Percentiles rank a stretch among this genome's conserved stretches.
phyloP scores from a whole-genome alignment of 2,329 filamentous ascomycete species.

The Colletotrichum nymphaeae region DNA sequence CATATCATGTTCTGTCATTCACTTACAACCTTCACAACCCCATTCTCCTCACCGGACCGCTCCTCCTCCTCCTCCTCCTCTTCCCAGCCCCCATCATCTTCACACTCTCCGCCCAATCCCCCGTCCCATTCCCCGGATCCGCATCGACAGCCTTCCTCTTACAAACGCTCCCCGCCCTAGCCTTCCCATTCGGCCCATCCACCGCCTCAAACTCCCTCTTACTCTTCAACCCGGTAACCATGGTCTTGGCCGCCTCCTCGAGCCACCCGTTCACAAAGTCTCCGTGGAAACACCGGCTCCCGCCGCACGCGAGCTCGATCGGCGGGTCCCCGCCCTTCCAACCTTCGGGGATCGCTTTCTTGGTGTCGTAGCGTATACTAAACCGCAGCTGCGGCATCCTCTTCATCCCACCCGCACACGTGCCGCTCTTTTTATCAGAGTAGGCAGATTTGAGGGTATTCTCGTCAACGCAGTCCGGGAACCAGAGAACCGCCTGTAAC shows the following conservation, averaged over 20 bases:
- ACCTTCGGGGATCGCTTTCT: conserved; percentile 52
- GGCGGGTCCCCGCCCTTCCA: conserved; percentile 57
- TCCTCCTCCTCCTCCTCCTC: background rate
- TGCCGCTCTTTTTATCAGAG: conserved; percentile 36
- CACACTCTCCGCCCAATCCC: background rate
- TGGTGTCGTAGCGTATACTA: conserved; percentile 56
- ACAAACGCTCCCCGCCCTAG: conserved; percentile 38
- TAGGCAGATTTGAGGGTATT: conserved; percentile 36
- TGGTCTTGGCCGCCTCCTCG: conserved; percentile 49
- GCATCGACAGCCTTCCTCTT: conserved; percentile 41
- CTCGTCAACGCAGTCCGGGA: conserved; percentile 40
- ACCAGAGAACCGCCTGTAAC: conserved; percentile 39
- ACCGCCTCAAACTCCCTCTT: conserved; percentile 38
- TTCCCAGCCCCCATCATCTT: background rate
- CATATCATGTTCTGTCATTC: background rate
- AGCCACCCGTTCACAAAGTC: conserved; percentile 60
- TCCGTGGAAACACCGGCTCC: conserved; percentile 53
- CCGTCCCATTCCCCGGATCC: background rate
- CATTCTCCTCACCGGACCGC: background rate
- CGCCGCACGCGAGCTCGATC: conserved; percentile 54
- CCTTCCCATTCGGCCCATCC: conserved; percentile 46
- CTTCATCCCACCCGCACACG: conserved; percentile 54
- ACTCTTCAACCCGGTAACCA: conserved; percentile 48
- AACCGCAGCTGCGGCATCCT: conserved; percentile 60
- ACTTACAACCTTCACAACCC: background rate